These are phyloP conservation scores for Coemansia sp. DNA, from an alignment of 192 early-diverging fungal genomes.

Conservation along the genomic window DNA sequence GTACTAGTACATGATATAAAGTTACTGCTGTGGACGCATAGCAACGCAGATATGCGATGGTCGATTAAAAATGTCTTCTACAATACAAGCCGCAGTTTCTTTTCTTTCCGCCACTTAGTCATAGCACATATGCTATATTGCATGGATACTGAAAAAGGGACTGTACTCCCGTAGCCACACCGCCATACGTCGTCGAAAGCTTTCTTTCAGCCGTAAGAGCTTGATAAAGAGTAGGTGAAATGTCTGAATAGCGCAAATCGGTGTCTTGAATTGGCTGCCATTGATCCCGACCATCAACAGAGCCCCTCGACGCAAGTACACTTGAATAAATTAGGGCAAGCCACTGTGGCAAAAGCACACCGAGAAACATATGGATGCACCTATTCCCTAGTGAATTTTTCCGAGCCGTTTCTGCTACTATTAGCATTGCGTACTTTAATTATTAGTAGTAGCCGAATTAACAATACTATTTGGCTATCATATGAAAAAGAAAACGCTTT, in stretches of 20 bases:
- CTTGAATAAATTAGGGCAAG: neutral
- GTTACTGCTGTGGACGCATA: neutral
- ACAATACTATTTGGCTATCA: conserved; percentile 1
- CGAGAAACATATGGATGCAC: neutral
- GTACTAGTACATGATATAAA: conserved; percentile 2
- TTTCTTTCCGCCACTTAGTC: neutral
- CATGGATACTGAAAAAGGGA: neutral
- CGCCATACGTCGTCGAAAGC: neutral
- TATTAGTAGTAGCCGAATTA: conserved; percentile 5
- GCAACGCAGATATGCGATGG: neutral
- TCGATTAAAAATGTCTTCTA: neutral
- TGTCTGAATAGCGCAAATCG: neutral
- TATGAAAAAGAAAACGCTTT: neutral
- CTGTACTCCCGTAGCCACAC: neutral
- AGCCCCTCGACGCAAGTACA: too few species aligned
- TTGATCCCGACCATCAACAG: neutral
- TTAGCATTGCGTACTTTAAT: neutral
- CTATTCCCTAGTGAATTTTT: neutral
- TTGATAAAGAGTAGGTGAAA: neutral
- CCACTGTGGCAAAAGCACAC: neutral
- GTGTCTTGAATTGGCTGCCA: neutral
- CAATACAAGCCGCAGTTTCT: neutral
- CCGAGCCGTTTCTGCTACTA: neutral
- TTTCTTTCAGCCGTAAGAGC: neutral
- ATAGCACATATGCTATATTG: neutral